phyloP scores from a whole-genome alignment of 257 asterid genomes.

The Gentiana straminea region DNA sequence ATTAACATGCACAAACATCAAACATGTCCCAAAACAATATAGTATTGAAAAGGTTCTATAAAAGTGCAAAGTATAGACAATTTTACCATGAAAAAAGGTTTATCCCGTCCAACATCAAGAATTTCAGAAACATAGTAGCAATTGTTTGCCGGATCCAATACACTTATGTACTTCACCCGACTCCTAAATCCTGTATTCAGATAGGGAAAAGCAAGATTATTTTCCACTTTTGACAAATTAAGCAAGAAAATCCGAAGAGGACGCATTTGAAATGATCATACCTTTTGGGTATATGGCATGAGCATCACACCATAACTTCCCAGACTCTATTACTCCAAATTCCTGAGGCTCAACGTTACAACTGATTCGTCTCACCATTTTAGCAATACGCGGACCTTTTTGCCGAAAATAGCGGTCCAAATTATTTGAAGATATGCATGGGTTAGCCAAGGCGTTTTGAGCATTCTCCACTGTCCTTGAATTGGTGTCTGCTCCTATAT shows the following conservation, averaged over 20 bases:
- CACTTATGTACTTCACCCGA: conserved; percentile 71
- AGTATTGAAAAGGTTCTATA: no score
- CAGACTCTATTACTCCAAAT: conserved; percentile 51
- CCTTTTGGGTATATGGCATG: conserved; percentile 87
- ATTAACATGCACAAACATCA: no score
- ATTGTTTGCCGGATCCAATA: conserved; percentile 60
- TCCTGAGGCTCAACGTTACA: conserved; percentile 73
- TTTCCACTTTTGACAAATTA: not conserved
- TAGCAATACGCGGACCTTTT: conserved; percentile 98
- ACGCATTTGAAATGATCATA: conserved; percentile 22
- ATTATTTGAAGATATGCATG: conserved; percentile 39
- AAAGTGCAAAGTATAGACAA: conserved; percentile 1
- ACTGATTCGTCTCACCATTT: conserved; percentile 75
- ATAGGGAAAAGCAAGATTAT: conserved; percentile 10
- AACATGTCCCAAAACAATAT: no score
- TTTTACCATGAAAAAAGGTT: conserved; percentile 83
- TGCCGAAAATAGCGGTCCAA: conserved; percentile 65
- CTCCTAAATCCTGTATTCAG: conserved; percentile 78
- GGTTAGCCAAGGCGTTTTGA: conserved; percentile 30
- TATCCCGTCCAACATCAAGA: conserved; percentile 65
- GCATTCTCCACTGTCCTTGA: conserved; percentile 31
- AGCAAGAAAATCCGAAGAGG: not conserved
- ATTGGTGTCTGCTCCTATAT: conserved; percentile 21
- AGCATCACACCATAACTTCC: conserved; percentile 76
- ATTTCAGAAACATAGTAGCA: conserved; percentile 77